Base-by-base conservation (phyloP, 2,329 filamentous ascomycete species). In the Trichothecium roseum region DNA sequence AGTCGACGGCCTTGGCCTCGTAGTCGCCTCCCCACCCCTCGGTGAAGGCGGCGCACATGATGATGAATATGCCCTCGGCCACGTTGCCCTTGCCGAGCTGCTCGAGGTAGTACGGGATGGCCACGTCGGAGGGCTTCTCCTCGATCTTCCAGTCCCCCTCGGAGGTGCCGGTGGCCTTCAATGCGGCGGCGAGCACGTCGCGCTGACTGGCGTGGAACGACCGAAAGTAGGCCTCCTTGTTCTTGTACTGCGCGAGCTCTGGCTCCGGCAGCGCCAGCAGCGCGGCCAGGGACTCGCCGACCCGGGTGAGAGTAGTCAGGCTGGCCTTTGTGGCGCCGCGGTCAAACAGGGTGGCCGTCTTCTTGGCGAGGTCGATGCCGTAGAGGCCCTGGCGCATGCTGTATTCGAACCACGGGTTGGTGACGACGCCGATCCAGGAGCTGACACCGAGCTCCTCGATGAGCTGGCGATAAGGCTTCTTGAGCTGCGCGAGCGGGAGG, bases 261-360 rank as follows among this genome's bases (percentile, higher is more conserved):
- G 40, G 45, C 15, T 57, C 52, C 0, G 56, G 54, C 20, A 60
- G 50, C 27, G 51, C 48, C 10, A 64, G 43, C 4, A 56, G 42
- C 22, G 46, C 49, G 7, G 57, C 56, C 6, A 57, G 43, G n/a
- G 56, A 45, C 22, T 52, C 51, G 12, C 58, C 60, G 1, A 57
- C 53, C 12, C 52, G 50, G 18, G 37, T 39, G 4, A 56, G 37
- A 8, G 49, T 58, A 3, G 55, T 48, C 36, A 49, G 45, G 35
- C 49, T 56, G 9, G 45, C 44, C 27, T 45, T 49, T 2, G 36
- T 38, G 26, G 49, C 43, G n/a, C 55, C 56, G 10, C 47, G 44
- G 37, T 53, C 50, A 32, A 46, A 52, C 30, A 61, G 41, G 5
- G 42, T 39, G 7, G 53, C 57, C 6, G 45, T 42, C 36, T 33